Conservation (phyloP, 768 basidiomycete genomes). For the Chalciporus chontae region DNA sequence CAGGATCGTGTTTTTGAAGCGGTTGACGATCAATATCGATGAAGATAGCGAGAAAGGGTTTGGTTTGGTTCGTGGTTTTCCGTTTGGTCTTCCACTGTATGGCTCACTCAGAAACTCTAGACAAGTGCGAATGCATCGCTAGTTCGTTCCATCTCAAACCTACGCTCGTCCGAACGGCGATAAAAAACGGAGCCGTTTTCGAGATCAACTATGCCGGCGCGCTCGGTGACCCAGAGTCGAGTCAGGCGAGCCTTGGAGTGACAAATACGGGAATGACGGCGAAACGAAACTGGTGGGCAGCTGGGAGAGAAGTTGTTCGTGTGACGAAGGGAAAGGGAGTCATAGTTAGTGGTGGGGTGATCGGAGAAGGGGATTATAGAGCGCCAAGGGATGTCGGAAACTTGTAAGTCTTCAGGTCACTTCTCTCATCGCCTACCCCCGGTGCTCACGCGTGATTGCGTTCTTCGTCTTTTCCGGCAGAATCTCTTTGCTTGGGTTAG, state of each 20-base stretch:
- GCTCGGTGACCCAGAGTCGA: slow-evolving; percentile 53
- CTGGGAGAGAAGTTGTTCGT: slow-evolving; percentile 69
- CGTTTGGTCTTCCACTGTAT: background rate
- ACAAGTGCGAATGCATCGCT: too few species aligned
- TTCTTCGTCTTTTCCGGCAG: slow-evolving; percentile 44
- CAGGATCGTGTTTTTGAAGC: slow-evolving; percentile 65
- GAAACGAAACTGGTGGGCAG: slow-evolving; percentile 84
- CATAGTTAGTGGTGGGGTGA: slow-evolving; percentile 66
- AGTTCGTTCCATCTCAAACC: slow-evolving; percentile 83
- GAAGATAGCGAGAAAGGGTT: slow-evolving; percentile 86
- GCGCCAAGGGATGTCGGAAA: slow-evolving; percentile 74
- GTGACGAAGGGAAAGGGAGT: slow-evolving; percentile 80
- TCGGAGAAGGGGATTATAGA: slow-evolving; percentile 59
- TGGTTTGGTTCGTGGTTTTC: slow-evolving; percentile 53
- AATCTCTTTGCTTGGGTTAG: slow-evolving; percentile 60
- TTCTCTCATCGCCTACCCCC: too few species aligned
- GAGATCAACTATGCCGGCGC: slow-evolving; percentile 79
- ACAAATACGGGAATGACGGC: slow-evolving; percentile 51
- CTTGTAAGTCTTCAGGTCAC: slow-evolving; percentile 46
- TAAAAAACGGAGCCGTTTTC: slow-evolving; percentile 82
- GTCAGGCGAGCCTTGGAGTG: slow-evolving; percentile 43
- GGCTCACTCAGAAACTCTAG: background rate
- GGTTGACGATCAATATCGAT: slow-evolving; percentile 74
- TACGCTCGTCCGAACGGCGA: slow-evolving; percentile 74
- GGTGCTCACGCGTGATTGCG: background rate